These are phyloP conservation scores for Mycena pura DNA, from an alignment of 768 basidiomycete genomes.

Conservation along the genomic window DNA sequence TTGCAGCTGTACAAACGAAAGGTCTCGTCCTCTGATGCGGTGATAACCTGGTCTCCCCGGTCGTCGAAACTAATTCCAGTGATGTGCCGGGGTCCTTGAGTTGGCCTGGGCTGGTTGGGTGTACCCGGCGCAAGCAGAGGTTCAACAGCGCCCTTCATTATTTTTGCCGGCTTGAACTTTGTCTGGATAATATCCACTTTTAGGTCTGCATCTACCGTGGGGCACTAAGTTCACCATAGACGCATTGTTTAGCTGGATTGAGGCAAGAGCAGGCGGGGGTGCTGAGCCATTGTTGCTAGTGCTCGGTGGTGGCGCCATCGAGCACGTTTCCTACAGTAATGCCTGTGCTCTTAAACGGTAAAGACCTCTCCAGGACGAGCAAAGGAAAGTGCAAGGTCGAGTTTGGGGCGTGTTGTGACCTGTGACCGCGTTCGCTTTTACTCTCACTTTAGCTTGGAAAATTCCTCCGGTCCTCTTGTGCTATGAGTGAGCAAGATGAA, in stretches of 20 bases:
- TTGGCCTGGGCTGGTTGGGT: constrained; percentile 38
- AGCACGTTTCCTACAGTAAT: too few species aligned
- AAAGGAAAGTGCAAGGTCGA: background rate
- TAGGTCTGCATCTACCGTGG: background rate
- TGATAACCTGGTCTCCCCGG: constrained; percentile 84
- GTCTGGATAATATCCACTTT: constrained; percentile 46
- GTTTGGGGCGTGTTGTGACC: background rate
- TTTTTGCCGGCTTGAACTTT: constrained; percentile 87
- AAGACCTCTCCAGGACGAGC: background rate
- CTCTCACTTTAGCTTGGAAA: background rate
- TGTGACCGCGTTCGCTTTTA: background rate
- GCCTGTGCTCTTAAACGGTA: too few species aligned
- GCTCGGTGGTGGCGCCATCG: constrained; percentile 55
- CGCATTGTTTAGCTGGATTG: constrained; percentile 52
- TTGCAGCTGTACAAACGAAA: constrained; percentile 90
- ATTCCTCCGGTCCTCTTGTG: constrained; percentile 17
- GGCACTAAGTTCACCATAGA: constrained; percentile 53
- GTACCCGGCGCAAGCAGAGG: constrained; percentile 52
- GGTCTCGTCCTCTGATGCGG: constrained; percentile 90
- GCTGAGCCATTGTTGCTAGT: constrained; percentile 36
- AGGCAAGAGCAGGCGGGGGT: constrained; percentile 35
- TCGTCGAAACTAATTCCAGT: constrained; percentile 93
- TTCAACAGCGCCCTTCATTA: constrained; percentile 84
- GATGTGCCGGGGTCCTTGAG: constrained; percentile 71
- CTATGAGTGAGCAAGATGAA: constrained; percentile 78